A percentile compares a stretch with the other conserved stretches of the same genome.
Evolutionary conservation across 1,284 basidiomycete species (phyloP).

Genomic region (Tranzscheliella williamsii): DNA sequence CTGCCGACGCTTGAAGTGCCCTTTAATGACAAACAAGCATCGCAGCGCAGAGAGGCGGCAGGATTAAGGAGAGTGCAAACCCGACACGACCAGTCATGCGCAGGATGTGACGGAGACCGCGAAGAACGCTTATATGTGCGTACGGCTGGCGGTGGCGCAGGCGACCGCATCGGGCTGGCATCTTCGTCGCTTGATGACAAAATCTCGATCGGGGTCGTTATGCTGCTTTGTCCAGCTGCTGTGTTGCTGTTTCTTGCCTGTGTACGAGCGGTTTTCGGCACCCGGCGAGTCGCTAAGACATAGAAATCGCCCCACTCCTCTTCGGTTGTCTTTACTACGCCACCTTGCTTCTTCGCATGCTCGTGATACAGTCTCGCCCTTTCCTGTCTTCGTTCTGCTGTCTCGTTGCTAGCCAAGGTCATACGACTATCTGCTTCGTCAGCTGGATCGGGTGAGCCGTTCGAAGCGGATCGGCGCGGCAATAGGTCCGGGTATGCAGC

Average conservation of each 20-base stretch:
- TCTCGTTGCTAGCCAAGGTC: slow-evolving; percentile 26
- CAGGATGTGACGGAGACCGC: not conserved
- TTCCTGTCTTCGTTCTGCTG: slow-evolving; percentile 19
- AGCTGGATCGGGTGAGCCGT: no score
- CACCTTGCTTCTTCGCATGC: slow-evolving; percentile 28
- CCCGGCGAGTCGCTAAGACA: slow-evolving; percentile 3
- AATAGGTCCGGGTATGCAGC: not conserved
- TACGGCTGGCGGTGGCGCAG: not conserved
- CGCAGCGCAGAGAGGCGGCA: slow-evolving; percentile 3
- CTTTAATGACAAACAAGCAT: slow-evolving; percentile 17
- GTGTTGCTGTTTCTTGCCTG: no score
- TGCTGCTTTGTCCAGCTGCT: not conserved
- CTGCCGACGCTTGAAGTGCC: no score
- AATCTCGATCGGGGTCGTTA: slow-evolving; percentile 14
- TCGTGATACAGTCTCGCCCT: slow-evolving; percentile 24
- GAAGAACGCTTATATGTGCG: no score
- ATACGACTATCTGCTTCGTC: not conserved
- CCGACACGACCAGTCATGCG: slow-evolving; percentile 16
- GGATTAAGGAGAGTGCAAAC: slow-evolving; percentile 33
- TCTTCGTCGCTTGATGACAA: slow-evolving; percentile 21
- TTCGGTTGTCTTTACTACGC: slow-evolving; percentile 9
- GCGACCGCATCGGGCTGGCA: not conserved
- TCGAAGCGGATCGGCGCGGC: not conserved
- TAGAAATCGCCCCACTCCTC: slow-evolving; percentile 37
- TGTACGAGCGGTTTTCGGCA: not conserved